Percentiles rank a stretch among this genome's conserved stretches.
Conservation (phyloP, 345 rosid species). For the Eucalyptus guilfoylei region DNA sequence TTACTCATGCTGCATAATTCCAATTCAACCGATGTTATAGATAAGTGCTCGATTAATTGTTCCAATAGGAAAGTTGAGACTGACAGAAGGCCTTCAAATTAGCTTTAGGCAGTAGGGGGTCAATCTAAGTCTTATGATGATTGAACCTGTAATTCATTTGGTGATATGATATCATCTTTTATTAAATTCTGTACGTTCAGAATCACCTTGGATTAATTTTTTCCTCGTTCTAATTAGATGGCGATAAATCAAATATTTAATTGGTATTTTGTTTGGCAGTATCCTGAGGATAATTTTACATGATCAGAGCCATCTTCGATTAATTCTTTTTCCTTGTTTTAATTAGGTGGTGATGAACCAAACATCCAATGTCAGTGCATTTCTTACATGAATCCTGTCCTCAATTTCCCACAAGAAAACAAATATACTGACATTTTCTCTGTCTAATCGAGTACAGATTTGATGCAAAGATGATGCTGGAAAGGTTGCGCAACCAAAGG, state of each 20-base stretch:
- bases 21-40: background rate
- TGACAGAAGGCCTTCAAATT: background rate
- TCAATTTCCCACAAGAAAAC: background rate
- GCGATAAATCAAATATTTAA: background rate
- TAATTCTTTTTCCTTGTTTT: background rate
- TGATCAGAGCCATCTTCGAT: background rate
- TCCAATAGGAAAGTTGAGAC: background rate
- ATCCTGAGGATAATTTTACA: background rate
- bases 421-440: background rate
- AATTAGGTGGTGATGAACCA: background rate
- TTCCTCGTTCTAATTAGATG: background rate
- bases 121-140: background rate
- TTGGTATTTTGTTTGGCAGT: background rate
- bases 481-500: constrained; percentile 46
- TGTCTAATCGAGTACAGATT: constrained; percentile 28
- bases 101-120: background rate
- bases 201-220: background rate
- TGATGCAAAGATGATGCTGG: constrained; percentile 56
- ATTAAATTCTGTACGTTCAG: background rate
- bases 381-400: background rate
- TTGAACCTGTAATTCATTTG: background rate
- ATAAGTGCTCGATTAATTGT: background rate
- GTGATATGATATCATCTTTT: background rate
- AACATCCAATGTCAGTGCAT: background rate
- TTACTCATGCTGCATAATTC: background rate